Percentiles rank a stretch among this genome's conserved stretches.
phyloP scores from a whole-genome alignment of 2,329 filamentous ascomycete species.

The Colletotrichum sp. region DNA sequence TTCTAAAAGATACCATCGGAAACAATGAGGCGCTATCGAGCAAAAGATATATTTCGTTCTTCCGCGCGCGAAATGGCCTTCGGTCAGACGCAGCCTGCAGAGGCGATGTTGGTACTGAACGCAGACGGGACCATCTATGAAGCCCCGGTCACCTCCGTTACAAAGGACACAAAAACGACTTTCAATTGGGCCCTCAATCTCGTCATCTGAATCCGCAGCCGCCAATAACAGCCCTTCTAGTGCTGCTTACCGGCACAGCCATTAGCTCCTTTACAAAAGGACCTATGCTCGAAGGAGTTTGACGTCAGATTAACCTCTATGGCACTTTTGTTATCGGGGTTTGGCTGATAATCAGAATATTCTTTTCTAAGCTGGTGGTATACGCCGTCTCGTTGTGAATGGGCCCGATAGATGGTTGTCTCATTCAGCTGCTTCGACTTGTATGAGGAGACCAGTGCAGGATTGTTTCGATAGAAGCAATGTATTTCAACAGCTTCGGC shows the following conservation, averaged over 20 bases:
- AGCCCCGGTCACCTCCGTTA: not conserved
- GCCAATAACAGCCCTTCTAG: not conserved
- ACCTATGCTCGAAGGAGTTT: not conserved
- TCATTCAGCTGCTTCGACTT: not conserved
- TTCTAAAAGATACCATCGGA: rapidly evolving
- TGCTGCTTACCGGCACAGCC: not conserved
- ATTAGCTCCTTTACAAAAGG: not conserved
- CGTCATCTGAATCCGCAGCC: not conserved
- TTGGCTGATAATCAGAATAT: no score
- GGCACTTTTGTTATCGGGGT: not conserved
- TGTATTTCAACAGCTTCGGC: no score
- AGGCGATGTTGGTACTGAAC: no score
- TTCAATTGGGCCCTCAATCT: not conserved
- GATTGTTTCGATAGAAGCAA: not conserved
- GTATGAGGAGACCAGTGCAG: not conserved
- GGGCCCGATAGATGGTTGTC: not conserved
- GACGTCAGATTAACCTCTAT: not conserved
- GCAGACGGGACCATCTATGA: not conserved
- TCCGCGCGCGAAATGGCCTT: no score
- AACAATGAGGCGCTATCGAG: no score
- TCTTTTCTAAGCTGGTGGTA: no score
- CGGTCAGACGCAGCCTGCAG: no score
- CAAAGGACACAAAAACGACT: not conserved
- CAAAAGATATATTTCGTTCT: no score
- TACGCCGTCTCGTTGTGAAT: not conserved